Evolutionary conservation across 1,139 yeast species (phyloP).

Genomic region (Saccharomyces pastorianus): DNA sequence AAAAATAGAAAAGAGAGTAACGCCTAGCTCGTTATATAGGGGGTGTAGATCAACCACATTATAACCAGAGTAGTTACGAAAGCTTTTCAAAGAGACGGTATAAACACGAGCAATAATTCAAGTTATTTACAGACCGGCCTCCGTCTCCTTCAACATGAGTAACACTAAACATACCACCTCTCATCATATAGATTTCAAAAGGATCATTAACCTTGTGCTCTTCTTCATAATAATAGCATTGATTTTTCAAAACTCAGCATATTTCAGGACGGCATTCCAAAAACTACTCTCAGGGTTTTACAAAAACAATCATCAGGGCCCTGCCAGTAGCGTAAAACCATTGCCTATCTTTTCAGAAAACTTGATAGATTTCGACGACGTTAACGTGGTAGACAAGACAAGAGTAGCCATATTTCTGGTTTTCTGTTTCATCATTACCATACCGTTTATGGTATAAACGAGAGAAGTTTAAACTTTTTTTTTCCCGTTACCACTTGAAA

Average conservation of each 20-base stretch:
- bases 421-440: conserved; percentile 2
- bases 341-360: conserved; percentile 3
- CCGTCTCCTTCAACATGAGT: not conserved
- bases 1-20: too few species aligned
- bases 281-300: not conserved
- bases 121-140: not conserved
- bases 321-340: not conserved
- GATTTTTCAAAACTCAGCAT: not conserved
- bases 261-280: not conserved
- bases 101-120: too few species aligned
- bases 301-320: not conserved
- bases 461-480: not conserved
- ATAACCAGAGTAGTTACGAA: too few species aligned
- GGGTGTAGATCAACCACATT: too few species aligned
- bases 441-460: conserved; percentile 3
- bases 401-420: not conserved
- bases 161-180: not conserved
- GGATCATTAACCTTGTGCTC: not conserved
- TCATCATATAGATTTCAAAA: not conserved
- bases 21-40: too few species aligned
- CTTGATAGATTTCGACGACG: conserved; percentile 3
- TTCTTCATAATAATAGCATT: not conserved
- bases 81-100: too few species aligned
- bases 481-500: not conserved
- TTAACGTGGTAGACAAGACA: conserved; percentile 1